These are phyloP conservation scores for Camellia granthamiana DNA, from an alignment of 148 eudicot species.

Conservation along the genomic window DNA sequence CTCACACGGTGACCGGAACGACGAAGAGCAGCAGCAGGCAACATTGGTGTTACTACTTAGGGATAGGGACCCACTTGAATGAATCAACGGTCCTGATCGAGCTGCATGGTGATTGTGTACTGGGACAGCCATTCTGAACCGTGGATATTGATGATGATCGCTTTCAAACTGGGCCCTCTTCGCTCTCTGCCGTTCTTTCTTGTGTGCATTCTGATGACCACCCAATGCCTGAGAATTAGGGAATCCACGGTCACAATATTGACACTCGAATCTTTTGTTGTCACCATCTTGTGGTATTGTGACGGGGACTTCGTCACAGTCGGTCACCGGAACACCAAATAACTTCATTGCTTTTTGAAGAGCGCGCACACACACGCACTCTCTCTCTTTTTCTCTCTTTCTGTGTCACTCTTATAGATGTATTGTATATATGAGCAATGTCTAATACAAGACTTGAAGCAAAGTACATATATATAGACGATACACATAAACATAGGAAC, in stretches of 20 bases:
- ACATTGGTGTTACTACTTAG: not conserved
- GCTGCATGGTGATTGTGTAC: conserved; percentile 20
- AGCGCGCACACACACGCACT: too few relatives aligned
- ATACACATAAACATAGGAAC: not conserved
- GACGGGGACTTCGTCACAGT: conserved; percentile 9
- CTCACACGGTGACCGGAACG: not conserved
- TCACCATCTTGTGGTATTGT: conserved; percentile 12
- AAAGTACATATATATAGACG: conserved; percentile 1
- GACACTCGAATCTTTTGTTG: conserved; percentile 36
- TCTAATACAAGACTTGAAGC: not conserved
- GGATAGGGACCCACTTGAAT: not conserved
- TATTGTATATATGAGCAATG: not conserved
- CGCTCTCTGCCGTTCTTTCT: conserved; percentile 38
- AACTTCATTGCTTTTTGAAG: conserved; percentile 24
- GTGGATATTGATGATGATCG: conserved; percentile 15
- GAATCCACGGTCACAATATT: conserved; percentile 36
- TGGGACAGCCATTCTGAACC: conserved; percentile 16
- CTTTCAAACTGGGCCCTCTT: conserved; percentile 32
- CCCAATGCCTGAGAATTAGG: conserved; percentile 48
- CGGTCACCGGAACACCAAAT: conserved; percentile 34
- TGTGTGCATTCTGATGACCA: conserved; percentile 54
- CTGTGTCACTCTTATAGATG: too few relatives aligned
- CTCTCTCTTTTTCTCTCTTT: too few relatives aligned
- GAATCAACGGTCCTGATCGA: conserved; percentile 18
- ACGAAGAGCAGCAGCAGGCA: too few relatives aligned